Conservation (phyloP, 2,329 filamentous ascomycete species). For the Cytospora leucostoma region DNA sequence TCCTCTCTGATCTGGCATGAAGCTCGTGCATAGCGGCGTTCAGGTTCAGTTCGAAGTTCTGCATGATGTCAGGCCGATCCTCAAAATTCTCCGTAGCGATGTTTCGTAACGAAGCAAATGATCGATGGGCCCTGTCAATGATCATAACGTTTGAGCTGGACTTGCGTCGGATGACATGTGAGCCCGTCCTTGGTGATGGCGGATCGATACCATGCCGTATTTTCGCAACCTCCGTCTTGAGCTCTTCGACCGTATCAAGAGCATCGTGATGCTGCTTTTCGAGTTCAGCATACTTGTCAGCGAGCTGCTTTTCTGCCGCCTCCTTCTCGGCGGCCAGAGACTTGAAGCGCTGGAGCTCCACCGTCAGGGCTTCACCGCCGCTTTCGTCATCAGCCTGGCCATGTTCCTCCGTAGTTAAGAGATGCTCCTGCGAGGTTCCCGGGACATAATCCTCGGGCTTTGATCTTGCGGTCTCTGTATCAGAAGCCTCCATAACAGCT, state of each 20-base stretch:
- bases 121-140: constrained; percentile 88
- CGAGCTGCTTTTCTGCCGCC: constrained; percentile 69
- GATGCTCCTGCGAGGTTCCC: constrained; percentile 9
- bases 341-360: constrained; percentile 73
- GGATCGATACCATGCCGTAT: constrained; percentile 63
- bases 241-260: constrained; percentile 82
- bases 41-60: constrained; percentile 89
- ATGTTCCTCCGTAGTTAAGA: constrained; percentile 1
- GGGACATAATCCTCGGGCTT: constrained; percentile 30
- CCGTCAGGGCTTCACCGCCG: constrained; percentile 50
- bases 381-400: constrained; percentile 40
- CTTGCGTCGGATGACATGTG: constrained; percentile 86
- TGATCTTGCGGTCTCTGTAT: constrained; percentile 57
- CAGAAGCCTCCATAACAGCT: constrained; percentile 63
- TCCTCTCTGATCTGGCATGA: constrained; percentile 81
- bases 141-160: constrained; percentile 87
- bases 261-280: constrained; percentile 80
- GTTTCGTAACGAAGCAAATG: constrained; percentile 85
- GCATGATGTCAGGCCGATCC: constrained; percentile 76
- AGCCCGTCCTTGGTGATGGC: constrained; percentile 60
- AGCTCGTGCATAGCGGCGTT: constrained; percentile 93
- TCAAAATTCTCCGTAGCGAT: constrained; percentile 88
- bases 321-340: constrained; percentile 75
- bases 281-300: constrained; percentile 78
- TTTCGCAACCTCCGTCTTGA: constrained; percentile 83